Conservation (phyloP, 306 rosid species). For the Echinosophora koreensis region DNA sequence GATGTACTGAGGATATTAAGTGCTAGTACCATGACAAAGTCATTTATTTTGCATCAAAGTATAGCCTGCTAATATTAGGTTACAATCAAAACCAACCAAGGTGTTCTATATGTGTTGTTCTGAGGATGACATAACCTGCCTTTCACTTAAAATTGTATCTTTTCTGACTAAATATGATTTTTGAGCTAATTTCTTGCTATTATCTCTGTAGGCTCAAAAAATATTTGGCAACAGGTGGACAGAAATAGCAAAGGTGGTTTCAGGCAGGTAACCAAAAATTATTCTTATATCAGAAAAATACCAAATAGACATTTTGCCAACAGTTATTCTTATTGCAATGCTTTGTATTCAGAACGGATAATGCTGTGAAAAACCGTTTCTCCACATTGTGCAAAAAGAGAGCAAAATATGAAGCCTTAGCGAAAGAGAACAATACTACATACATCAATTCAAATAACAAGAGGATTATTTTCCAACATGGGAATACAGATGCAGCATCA, state of each 20-base stretch:
- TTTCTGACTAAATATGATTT: not conserved
- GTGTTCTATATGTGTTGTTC: conserved; percentile 12
- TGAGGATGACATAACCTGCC: conserved; percentile 7
- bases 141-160: not conserved
- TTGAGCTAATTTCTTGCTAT: conserved; percentile 43
- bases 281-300: conserved; percentile 28
- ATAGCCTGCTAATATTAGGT: conserved; percentile 14
- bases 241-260: conserved; percentile 98
- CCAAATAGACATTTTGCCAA: not conserved
- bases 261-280: conserved; percentile 83
- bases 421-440: conserved; percentile 80
- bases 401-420: conserved; percentile 93
- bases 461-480: conserved; percentile 66
- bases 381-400: conserved; percentile 97
- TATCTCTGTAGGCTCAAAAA: conserved; percentile 87
- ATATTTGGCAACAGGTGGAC: conserved; percentile 98
- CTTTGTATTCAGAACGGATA: conserved; percentile 83
- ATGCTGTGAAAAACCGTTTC: conserved; percentile 98
- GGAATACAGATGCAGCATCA: conserved; percentile 57
- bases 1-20: conserved; percentile 20
- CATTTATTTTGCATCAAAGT: conserved; percentile 22
- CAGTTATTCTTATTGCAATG: conserved; percentile 34
- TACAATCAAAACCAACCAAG: conserved; percentile 29
- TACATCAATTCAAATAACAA: conserved; percentile 77
- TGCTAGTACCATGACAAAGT: conserved; percentile 28